Conservation (phyloP, 164 flowering plant genomes). For the Echeveria elegans region DNA sequence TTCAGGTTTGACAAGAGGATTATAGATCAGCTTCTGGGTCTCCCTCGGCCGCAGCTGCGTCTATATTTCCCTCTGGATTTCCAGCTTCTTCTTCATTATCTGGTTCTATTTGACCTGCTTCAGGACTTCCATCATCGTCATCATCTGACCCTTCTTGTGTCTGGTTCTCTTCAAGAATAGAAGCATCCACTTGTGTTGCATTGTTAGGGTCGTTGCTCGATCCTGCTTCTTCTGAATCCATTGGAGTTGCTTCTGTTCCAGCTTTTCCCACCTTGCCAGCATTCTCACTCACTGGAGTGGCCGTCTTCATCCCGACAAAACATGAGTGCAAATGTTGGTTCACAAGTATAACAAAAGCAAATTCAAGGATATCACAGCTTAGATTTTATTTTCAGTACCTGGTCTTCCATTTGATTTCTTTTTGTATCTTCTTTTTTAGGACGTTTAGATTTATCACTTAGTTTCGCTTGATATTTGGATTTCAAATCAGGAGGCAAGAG, state of each 20-base stretch:
- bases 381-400: too few relatives aligned
- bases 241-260: constrained; percentile 40
- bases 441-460: too few relatives aligned
- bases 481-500: too few relatives aligned
- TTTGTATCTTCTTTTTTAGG: too few relatives aligned
- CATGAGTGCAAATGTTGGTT: too few relatives aligned
- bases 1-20: not conserved
- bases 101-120: constrained; percentile 53
- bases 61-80: constrained; percentile 42
- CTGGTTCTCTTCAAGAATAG: constrained; percentile 54
- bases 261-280: constrained; percentile 52
- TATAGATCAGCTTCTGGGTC: not conserved
- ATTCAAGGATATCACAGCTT: too few relatives aligned
- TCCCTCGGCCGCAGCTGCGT: constrained; percentile 24
- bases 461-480: too few relatives aligned
- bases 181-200: constrained; percentile 40
- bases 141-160: constrained; percentile 54
- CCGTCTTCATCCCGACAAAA: constrained; percentile 26
- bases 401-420: too few relatives aligned
- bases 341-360: too few relatives aligned
- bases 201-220: constrained; percentile 18
- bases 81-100: constrained; percentile 46
- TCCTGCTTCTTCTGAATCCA: constrained; percentile 49
- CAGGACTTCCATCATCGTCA: constrained; percentile 52
- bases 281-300: constrained; percentile 46